These are phyloP conservation scores for Lachnellula suecica DNA, from an alignment of 2,329 filamentous ascomycete genomes.

Conservation along the genomic window DNA sequence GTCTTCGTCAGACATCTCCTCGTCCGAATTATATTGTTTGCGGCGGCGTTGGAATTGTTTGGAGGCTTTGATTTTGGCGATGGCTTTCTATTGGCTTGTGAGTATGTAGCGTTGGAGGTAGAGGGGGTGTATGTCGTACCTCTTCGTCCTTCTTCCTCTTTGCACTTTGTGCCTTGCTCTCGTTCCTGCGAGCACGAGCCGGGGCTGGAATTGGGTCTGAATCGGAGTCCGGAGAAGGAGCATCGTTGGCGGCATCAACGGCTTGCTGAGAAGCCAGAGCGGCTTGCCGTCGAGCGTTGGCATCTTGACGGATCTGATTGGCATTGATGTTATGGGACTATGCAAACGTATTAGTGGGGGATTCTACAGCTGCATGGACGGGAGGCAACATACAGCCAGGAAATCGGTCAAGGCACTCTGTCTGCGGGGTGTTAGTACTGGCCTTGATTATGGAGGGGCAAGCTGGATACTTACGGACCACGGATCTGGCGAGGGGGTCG, in stretches of 20 bases:
- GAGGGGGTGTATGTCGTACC: constrained; percentile 25
- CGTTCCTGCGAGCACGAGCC: constrained; percentile 21
- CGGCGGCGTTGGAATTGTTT: constrained; percentile 57
- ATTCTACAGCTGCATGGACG: not conserved
- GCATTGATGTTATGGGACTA: constrained; percentile 73
- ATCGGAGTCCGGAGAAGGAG: constrained; percentile 20
- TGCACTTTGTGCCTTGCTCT: constrained; percentile 30
- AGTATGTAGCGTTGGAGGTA: not conserved
- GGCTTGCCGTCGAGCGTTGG: constrained; percentile 43
- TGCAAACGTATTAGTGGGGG: constrained; percentile 42
- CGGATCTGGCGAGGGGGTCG: constrained; percentile 24
- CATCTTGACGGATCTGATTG: constrained; percentile 50
- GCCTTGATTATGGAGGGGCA: not conserved
- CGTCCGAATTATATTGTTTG: constrained; percentile 40
- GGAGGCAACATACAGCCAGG: constrained; percentile 50
- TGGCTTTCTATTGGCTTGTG: constrained; percentile 41
- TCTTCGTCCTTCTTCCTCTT: constrained; percentile 41
- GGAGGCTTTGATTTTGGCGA: constrained; percentile 61
- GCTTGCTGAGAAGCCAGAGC: constrained; percentile 35
- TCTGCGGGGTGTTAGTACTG: constrained; percentile 29
- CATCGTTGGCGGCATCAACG: constrained; percentile 38
- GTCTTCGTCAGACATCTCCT: constrained; percentile 43
- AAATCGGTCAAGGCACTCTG: constrained; percentile 70
- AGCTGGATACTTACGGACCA: constrained; percentile 29
- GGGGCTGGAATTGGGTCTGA: constrained; percentile 31